Evolutionary conservation across 192 early-diverging fungal species (phyloP).

Genomic region (Linnemannia schmuckeri): DNA sequence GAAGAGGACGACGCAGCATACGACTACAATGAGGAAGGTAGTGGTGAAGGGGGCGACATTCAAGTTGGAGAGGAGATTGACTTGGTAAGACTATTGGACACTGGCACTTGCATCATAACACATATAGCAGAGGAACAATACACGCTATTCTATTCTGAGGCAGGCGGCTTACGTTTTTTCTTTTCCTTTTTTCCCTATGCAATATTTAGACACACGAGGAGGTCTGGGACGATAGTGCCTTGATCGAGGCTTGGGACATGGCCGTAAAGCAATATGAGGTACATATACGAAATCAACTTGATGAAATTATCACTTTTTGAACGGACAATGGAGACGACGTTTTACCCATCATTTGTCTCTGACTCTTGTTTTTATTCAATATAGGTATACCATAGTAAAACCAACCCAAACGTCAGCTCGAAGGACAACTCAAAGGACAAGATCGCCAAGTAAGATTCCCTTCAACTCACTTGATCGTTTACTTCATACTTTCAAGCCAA

Average conservation of each 20-base stretch:
- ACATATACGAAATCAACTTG: background rate
- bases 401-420: slow-evolving; percentile 19
- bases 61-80: slow-evolving; percentile 37
- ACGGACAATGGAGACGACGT: background rate
- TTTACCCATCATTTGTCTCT: background rate
- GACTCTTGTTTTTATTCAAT: background rate
- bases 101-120: background rate
- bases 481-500: background rate
- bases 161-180: background rate
- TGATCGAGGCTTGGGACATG: slow-evolving; percentile 74
- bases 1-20: slow-evolving; percentile 15
- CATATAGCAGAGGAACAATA: background rate
- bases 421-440: slow-evolving; percentile 18
- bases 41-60: slow-evolving; percentile 9
- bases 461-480: background rate
- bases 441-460: background rate
- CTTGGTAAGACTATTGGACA: slow-evolving; percentile 12
- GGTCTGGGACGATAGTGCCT: slow-evolving; percentile 73
- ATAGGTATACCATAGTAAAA: slow-evolving; percentile 20
- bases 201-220: slow-evolving; percentile 46
- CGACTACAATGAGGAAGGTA: slow-evolving; percentile 3
- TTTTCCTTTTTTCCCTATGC: background rate
- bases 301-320: background rate
- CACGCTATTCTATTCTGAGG: background rate
- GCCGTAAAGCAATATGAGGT: slow-evolving; percentile 70